phyloP scores from a whole-genome alignment of 371 early-diverging fungal species.

The Rhizopus arrhizus region DNA sequence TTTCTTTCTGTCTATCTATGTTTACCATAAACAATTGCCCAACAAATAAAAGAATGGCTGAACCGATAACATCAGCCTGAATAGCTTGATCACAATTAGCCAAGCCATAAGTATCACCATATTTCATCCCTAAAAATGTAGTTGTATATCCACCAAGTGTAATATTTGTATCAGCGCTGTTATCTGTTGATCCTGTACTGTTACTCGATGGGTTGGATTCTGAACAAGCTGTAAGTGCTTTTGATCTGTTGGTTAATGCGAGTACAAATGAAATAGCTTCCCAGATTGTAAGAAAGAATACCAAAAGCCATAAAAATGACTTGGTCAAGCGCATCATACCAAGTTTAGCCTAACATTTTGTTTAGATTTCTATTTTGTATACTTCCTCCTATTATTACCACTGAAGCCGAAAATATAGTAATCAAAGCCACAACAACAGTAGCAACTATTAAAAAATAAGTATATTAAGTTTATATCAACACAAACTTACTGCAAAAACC shows the following conservation, averaged over 20 bases:
- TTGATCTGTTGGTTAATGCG: constrained; percentile 39
- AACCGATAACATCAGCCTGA: constrained; percentile 51
- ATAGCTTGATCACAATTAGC: constrained; percentile 53
- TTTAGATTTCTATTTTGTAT: background rate
- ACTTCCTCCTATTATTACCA: constrained; percentile 30
- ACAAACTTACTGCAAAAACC: constrained; percentile 37
- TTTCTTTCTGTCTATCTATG: background rate
- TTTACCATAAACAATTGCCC: constrained; percentile 48
- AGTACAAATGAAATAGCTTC: constrained; percentile 42
- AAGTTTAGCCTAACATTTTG: constrained; percentile 39
- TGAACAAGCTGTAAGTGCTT: constrained; percentile 36
- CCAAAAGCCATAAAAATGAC: constrained; percentile 41
- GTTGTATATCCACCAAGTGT: constrained; percentile 37
- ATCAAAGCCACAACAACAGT: constrained; percentile 41
- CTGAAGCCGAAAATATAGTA: constrained; percentile 31
- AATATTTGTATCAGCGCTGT: constrained; percentile 15
- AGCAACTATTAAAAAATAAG: constrained; percentile 29
- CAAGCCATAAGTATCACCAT: constrained; percentile 49
- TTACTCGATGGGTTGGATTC: constrained; percentile 30
- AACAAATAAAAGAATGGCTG: constrained; percentile 46
- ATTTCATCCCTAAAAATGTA: constrained; percentile 51
- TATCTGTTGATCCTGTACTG: background rate
- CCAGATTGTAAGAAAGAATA: constrained; percentile 42
- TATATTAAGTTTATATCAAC: background rate
- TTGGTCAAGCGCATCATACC: constrained; percentile 47